These are phyloP conservation scores for Fusarium compactum DNA, from an alignment of 2,329 filamentous ascomycete species.

Conservation along the genomic window DNA sequence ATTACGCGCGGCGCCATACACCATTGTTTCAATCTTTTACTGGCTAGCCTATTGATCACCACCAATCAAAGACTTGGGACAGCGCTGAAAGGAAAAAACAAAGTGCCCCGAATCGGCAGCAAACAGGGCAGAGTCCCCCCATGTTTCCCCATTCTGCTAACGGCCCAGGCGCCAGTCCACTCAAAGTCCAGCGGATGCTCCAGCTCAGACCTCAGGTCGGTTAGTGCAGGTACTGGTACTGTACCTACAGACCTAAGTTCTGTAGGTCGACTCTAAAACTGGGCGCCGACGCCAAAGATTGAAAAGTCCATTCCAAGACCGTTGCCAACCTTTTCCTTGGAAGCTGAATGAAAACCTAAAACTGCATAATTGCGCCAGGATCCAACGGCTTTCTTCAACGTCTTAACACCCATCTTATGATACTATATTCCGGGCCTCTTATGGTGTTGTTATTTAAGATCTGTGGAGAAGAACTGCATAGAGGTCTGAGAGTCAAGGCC, in stretches of 20 bases:
- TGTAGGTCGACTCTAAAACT: constrained; percentile 1
- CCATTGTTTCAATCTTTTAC: constrained; percentile 30
- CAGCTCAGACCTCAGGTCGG: not conserved
- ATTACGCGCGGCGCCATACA: constrained; percentile 17
- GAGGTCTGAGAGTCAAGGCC: constrained; percentile 19
- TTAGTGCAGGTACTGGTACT: not conserved
- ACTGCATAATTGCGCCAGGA: not conserved
- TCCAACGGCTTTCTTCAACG: not conserved
- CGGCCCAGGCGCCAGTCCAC: constrained; percentile 13
- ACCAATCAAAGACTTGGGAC: constrained; percentile 24
- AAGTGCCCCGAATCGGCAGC: constrained; percentile 25
- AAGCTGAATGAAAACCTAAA: not conserved
- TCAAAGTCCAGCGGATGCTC: constrained; percentile 15
- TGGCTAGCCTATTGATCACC: not conserved
- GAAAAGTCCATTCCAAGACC: constrained; percentile 22
- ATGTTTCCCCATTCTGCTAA: constrained; percentile 37
- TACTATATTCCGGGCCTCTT: not conserved
- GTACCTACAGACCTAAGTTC: not conserved
- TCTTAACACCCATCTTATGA: not conserved
- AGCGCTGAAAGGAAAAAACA: constrained; percentile 10
- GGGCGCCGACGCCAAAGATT: constrained; percentile 11
- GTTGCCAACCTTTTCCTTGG: not conserved
- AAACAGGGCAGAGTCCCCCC: constrained; percentile 32
- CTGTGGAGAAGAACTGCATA: constrained; percentile 22
- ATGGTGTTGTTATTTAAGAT: not conserved